Evolutionary conservation across 2,329 filamentous ascomycete species (phyloP).

Genomic region (Colletotrichum spinosum): DNA sequence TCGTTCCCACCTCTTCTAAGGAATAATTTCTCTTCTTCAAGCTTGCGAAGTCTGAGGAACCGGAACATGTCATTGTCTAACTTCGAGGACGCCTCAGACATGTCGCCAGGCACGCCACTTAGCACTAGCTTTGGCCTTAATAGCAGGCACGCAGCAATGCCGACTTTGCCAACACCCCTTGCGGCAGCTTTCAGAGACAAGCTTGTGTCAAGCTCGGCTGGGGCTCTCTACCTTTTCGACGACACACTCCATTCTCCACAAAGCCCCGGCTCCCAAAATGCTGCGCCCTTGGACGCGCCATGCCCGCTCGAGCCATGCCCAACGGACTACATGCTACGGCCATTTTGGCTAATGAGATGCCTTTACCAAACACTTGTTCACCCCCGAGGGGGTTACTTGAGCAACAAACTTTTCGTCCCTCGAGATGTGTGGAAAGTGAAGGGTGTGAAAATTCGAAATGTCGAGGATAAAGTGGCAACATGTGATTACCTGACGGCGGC

Average conservation of each 20-base stretch:
- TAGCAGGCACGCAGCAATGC: slow-evolving; percentile 64
- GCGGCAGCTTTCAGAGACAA: slow-evolving; percentile 71
- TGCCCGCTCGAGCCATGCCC: slow-evolving; percentile 91
- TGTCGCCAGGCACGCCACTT: slow-evolving; percentile 80
- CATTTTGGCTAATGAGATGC: slow-evolving; percentile 97
- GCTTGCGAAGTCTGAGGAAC: slow-evolving; percentile 76
- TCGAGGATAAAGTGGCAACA: slow-evolving; percentile 94
- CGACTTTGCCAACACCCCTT: slow-evolving; percentile 76
- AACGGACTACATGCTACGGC: slow-evolving; percentile 86
- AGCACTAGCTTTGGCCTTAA: slow-evolving; percentile 72
- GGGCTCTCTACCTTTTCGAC: slow-evolving; percentile 85
- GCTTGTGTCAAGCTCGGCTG: slow-evolving; percentile 67
- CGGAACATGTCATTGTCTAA: slow-evolving; percentile 78
- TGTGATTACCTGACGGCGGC: slow-evolving; percentile 93
- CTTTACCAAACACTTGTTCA: slow-evolving; percentile 93
- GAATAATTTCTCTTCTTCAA: slow-evolving; percentile 79
- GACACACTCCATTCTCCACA: slow-evolving; percentile 79
- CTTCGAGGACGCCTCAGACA: slow-evolving; percentile 71
- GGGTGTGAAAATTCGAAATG: slow-evolving; percentile 88
- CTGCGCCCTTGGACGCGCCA: slow-evolving; percentile 73
- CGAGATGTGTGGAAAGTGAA: slow-evolving; percentile 94
- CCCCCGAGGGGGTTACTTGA: slow-evolving; percentile 90
- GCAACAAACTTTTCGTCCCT: slow-evolving; percentile 90
- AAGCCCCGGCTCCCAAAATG: slow-evolving; percentile 74
- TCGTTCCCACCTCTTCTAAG: slow-evolving; percentile 62